Conservation (phyloP, 768 basidiomycete species). For the Rubroboletus satanas region DNA sequence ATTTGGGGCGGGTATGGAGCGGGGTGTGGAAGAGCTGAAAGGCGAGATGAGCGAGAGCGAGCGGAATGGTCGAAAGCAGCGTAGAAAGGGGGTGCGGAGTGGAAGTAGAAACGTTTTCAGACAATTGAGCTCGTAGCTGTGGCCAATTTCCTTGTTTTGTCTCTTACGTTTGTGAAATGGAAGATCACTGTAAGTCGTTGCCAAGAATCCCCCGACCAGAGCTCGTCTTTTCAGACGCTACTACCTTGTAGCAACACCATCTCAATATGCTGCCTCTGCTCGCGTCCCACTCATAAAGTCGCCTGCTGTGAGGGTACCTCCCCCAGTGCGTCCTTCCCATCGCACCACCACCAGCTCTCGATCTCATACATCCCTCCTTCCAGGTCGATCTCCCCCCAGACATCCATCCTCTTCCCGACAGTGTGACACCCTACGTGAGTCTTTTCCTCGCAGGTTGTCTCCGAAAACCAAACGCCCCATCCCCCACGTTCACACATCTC, state of each 20-base stretch:
- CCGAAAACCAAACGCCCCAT: not conserved
- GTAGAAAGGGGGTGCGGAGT: conserved; percentile 77
- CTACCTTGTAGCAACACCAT: conserved; percentile 30
- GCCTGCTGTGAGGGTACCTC: conserved; percentile 83
- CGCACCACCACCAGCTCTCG: not conserved
- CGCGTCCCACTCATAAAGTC: conserved; percentile 88
- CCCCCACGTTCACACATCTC: not conserved
- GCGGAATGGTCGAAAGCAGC: conserved; percentile 71
- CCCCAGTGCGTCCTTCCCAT: conserved; percentile 48
- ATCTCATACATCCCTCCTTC: not conserved
- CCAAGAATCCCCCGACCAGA: not conserved
- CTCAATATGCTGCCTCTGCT: conserved; percentile 75
- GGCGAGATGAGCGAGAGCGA: conserved; percentile 59
- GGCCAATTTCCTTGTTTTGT: not conserved
- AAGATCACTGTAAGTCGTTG: conserved; percentile 21
- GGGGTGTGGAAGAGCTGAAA: conserved; percentile 52
- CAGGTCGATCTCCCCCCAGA: conserved; percentile 86
- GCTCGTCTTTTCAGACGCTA: not conserved
- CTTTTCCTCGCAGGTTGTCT: not conserved
- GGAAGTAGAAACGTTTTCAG: conserved; percentile 87
- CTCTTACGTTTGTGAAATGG: conserved; percentile 5
- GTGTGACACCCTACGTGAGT: conserved; percentile 82
- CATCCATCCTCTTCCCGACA: conserved; percentile 91
- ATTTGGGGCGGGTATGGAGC: conserved; percentile 90
- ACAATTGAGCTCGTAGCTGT: conserved; percentile 18